phyloP scores from a whole-genome alignment of 2,329 filamentous ascomycete species.

The Calonectria multiphialidica region DNA sequence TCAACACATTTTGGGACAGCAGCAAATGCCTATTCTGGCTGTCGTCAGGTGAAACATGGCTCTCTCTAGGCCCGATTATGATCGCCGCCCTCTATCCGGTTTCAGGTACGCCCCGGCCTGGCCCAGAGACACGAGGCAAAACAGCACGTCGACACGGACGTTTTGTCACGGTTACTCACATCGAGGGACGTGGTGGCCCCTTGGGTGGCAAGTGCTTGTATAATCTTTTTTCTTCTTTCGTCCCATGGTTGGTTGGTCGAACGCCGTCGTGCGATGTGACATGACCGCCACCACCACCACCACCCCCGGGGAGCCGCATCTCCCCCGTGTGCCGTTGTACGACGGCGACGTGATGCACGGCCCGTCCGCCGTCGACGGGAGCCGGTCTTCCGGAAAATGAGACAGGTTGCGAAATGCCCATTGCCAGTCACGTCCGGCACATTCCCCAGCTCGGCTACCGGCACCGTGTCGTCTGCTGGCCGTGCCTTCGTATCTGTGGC shows the following conservation, averaged over 20 bases:
- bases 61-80: conserved; percentile 12
- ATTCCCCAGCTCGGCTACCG: conserved; percentile 12
- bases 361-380: background rate
- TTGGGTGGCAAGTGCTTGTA: no score
- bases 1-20: background rate
- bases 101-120: background rate
- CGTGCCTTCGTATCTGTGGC: background rate
- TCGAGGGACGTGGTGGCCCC: no score
- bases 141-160: background rate
- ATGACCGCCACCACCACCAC: no score
- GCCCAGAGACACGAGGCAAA: background rate
- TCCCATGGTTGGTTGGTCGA: background rate
- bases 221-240: background rate
- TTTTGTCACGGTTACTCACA: no score
- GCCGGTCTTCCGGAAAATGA: background rate
- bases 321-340: background rate
- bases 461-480: background rate
- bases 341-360: background rate
- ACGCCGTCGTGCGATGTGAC: background rate
- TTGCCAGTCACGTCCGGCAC: background rate
- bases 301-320: background rate
- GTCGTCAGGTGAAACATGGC: conserved; percentile 5
- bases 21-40: background rate
- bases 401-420: background rate
- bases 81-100: conserved; percentile 1